These are phyloP conservation scores for Colletotrichum spaethianum DNA, from an alignment of 2,329 filamentous ascomycete species.

Conservation along the genomic window DNA sequence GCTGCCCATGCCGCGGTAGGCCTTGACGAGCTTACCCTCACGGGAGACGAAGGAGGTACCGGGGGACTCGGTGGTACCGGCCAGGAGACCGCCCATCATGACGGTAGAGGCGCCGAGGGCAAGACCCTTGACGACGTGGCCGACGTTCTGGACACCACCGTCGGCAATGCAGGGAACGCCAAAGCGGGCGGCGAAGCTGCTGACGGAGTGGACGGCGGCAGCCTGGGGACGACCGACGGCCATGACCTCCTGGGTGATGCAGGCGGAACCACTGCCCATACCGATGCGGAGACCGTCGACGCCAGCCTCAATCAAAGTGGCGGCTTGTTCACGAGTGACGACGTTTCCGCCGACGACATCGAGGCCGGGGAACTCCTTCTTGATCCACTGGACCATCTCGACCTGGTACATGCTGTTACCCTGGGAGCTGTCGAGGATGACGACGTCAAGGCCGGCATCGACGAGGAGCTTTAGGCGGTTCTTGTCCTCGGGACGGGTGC, in stretches of 20 bases:
- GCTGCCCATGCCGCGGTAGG: constrained; percentile 98
- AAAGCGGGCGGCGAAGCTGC: constrained; percentile 90
- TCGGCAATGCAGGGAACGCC: constrained; percentile 98
- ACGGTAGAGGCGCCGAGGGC: constrained; percentile 94
- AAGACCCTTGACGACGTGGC: constrained; percentile 98
- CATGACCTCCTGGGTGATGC: constrained; percentile 99
- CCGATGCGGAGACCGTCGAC: constrained; percentile 97
- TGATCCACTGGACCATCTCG: constrained; percentile 98
- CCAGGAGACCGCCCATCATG: constrained; percentile 99
- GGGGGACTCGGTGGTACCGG: constrained; percentile 96
- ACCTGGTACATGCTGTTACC: constrained; percentile 99
- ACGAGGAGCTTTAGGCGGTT: constrained; percentile 87
- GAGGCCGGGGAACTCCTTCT: constrained; percentile 85
- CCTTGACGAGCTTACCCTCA: constrained; percentile 98
- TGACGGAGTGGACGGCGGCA: constrained; percentile 91
- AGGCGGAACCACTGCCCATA: constrained; percentile 98
- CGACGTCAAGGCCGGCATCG: constrained; percentile 94
- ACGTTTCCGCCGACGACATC: constrained; percentile 99
- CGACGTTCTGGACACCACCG: constrained; percentile 97
- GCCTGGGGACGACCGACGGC: constrained; percentile 97
- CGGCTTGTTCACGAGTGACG: constrained; percentile 96
- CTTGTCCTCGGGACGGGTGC: constrained; percentile 95
- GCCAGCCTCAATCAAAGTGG: constrained; percentile 90
- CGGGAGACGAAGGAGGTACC: constrained; percentile 96
- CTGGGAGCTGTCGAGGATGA: constrained; percentile 95